Percentiles rank a stretch among this genome's conserved stretches.
phyloP scores from a whole-genome alignment of 352 stramenopile genomes.

The Globisporangium canariense region DNA sequence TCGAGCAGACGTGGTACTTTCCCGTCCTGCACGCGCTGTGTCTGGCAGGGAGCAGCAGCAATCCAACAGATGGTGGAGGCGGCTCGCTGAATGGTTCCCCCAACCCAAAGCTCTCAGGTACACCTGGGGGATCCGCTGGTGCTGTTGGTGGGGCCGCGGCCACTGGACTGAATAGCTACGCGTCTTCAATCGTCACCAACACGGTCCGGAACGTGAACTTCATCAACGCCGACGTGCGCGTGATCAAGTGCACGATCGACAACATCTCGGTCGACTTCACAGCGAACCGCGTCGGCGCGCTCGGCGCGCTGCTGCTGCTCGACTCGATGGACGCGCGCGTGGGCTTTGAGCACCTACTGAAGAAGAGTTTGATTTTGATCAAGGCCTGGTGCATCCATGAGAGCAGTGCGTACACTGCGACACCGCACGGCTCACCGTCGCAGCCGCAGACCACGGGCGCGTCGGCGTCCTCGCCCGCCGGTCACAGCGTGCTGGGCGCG shows the following conservation, averaged over 20 bases:
- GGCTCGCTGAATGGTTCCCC: slow-evolving; percentile 23
- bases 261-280: slow-evolving; percentile 89
- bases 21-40: slow-evolving; percentile 82
- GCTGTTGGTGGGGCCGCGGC: background rate
- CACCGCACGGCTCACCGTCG: slow-evolving; percentile 9
- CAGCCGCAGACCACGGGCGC: background rate
- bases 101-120: slow-evolving; percentile 8
- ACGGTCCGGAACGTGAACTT: slow-evolving; percentile 89
- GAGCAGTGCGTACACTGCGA: slow-evolving; percentile 56
- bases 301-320: slow-evolving; percentile 80
- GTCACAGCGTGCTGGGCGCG: slow-evolving; percentile 66
- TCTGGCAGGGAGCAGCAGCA: slow-evolving; percentile 43
- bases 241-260: slow-evolving; percentile 91
- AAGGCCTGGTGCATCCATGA: slow-evolving; percentile 90
- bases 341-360: slow-evolving; percentile 80
- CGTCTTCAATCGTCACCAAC: slow-evolving; percentile 16
- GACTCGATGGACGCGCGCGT: slow-evolving; percentile 81
- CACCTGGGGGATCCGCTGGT: background rate
- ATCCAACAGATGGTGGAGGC: slow-evolving; percentile 5
- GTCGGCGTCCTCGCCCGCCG: background rate
- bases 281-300: slow-evolving; percentile 75
- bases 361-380: slow-evolving; percentile 86
- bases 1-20: slow-evolving; percentile 87
- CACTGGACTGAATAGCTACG: background rate
- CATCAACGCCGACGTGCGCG: slow-evolving; percentile 85